These are phyloP conservation scores for Fusarium heterosporum DNA, from an alignment of 2,329 filamentous ascomycete species.

Conservation along the genomic window DNA sequence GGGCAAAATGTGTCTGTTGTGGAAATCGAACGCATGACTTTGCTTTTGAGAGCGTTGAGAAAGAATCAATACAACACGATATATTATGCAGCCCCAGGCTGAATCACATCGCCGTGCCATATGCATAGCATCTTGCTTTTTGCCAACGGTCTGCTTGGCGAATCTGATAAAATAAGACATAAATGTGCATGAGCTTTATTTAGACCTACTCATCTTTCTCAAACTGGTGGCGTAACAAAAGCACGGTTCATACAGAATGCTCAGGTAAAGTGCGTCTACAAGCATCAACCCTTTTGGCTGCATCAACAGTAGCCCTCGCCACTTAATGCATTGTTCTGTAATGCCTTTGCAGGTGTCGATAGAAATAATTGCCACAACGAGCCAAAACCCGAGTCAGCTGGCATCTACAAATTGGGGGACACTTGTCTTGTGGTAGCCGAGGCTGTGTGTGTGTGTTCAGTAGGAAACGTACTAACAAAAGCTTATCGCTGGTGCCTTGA, in stretches of 20 bases:
- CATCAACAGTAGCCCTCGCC: background rate
- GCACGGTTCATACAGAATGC: background rate
- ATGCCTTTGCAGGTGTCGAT: background rate
- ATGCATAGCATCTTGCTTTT: background rate
- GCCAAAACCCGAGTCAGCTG: background rate
- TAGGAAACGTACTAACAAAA: background rate
- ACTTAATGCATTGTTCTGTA: background rate
- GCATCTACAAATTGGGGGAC: background rate
- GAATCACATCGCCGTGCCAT: background rate
- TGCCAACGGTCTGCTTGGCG: background rate
- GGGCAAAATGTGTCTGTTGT: background rate
- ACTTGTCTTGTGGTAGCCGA: background rate
- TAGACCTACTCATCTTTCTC: background rate
- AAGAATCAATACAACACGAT: background rate
- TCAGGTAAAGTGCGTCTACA: background rate
- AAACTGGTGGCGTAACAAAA: background rate
- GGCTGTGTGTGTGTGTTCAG: background rate
- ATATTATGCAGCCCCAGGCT: background rate
- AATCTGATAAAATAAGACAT: background rate
- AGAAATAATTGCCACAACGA: background rate
- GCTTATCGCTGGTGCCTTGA: background rate
- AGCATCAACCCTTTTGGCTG: background rate
- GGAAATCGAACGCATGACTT: background rate
- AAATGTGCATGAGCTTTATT: background rate
- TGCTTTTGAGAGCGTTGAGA: background rate